Conservation (phyloP, 805 yeast species). For the Cyberlindnera saturnus region DNA sequence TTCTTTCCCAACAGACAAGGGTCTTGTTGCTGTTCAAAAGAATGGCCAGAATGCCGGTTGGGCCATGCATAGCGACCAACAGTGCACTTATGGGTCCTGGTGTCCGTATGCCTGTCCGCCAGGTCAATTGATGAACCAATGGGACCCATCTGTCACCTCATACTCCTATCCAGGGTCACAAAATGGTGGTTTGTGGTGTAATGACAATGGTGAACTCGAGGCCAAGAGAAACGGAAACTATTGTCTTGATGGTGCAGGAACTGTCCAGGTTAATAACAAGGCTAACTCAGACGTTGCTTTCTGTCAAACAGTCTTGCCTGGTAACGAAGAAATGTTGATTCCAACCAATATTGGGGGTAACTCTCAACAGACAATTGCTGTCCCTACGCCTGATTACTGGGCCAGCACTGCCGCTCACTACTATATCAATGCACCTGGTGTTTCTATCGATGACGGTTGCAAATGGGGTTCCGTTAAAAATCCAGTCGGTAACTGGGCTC, state of each 20-base stretch:
- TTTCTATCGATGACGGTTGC: slow-evolving; percentile 69
- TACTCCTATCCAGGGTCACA: slow-evolving; percentile 74
- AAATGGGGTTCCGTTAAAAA: slow-evolving; percentile 70
- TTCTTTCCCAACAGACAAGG: slow-evolving; percentile 59
- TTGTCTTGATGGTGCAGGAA: slow-evolving; percentile 75
- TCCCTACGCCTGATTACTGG: slow-evolving; percentile 81
- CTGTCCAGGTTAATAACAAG: slow-evolving; percentile 55
- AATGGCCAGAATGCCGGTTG: slow-evolving; percentile 66
- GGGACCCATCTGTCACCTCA: slow-evolving; percentile 73
- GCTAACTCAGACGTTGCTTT: slow-evolving; percentile 63
- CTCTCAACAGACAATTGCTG: slow-evolving; percentile 55
- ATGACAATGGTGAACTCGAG: slow-evolving; percentile 58
- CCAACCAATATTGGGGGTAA: slow-evolving; percentile 65
- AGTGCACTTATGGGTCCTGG: slow-evolving; percentile 69
- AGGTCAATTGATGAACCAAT: slow-evolving; percentile 81
- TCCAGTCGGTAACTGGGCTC: slow-evolving; percentile 87
- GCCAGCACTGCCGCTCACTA: slow-evolving; percentile 83
- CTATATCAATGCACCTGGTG: slow-evolving; percentile 81
- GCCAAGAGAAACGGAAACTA: slow-evolving; percentile 53
- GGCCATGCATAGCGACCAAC: slow-evolving; percentile 76
- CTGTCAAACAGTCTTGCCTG: slow-evolving; percentile 92
- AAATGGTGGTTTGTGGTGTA: slow-evolving; percentile 80
- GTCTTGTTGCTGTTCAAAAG: slow-evolving; percentile 64
- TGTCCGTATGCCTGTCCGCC: slow-evolving; percentile 93
- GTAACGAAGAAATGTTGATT: slow-evolving; percentile 90